These are phyloP conservation scores for Auricularia sp. DNA, from an alignment of 768 basidiomycete species.

Conservation along the genomic window DNA sequence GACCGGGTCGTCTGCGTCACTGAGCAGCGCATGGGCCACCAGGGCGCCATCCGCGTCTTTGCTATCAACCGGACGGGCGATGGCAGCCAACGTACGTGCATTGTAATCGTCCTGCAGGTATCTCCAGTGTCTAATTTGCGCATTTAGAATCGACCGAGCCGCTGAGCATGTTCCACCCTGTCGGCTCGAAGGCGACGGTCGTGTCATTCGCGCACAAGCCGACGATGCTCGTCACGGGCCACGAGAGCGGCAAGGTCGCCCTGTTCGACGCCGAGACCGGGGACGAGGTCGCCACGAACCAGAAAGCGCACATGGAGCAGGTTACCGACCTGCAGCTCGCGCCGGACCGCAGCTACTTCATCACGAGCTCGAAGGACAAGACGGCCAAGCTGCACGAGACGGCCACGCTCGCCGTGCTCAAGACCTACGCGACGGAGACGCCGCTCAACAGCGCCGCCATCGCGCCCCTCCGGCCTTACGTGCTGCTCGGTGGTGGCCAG, in stretches of 20 bases:
- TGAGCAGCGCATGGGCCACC: slow-evolving; percentile 91
- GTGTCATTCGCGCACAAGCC: slow-evolving; percentile 80
- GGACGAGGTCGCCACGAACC: slow-evolving; percentile 73
- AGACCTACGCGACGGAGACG: slow-evolving; percentile 88
- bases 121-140: too few relatives aligned
- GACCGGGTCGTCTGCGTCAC: slow-evolving; percentile 84
- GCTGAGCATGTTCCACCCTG: slow-evolving; percentile 67
- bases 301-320: slow-evolving; percentile 75
- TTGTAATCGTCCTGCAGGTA: slow-evolving; percentile 6
- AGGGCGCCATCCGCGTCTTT: slow-evolving; percentile 87
- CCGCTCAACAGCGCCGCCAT: slow-evolving; percentile 91
- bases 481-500: slow-evolving; percentile 92
- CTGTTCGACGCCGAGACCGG: slow-evolving; percentile 84
- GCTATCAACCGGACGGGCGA: slow-evolving; percentile 76
- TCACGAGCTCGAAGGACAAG: slow-evolving; percentile 97
- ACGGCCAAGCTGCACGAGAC: slow-evolving; percentile 89
- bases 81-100: slow-evolving; percentile 62
- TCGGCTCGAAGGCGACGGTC: slow-evolving; percentile 94
- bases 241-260: slow-evolving; percentile 92
- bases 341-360: slow-evolving; percentile 85
- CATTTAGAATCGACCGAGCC: slow-evolving; percentile 66
- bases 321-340: slow-evolving; percentile 91
- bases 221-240: slow-evolving; percentile 79
- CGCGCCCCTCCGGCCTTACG: slow-evolving; percentile 76
- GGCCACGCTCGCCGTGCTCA: slow-evolving; percentile 80